Percentiles rank a stretch among this genome's conserved stretches.
These are phyloP conservation scores for Geotrichum fermentans DNA, from an alignment of 1,139 yeast genomes.

Conservation along the genomic window DNA sequence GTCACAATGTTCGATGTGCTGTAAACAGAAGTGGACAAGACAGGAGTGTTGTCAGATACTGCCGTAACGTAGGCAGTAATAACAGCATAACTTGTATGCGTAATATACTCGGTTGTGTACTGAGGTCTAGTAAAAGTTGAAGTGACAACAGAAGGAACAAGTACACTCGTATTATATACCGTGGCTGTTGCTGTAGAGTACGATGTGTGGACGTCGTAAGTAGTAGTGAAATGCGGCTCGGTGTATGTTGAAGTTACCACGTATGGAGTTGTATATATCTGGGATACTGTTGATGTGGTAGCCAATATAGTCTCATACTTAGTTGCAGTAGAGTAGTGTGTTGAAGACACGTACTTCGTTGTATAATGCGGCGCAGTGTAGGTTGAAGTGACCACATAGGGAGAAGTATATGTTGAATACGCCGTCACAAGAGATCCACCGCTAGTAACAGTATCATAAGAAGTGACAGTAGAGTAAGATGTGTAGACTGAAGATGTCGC, in stretches of 20 bases:
- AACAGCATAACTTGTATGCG: background rate
- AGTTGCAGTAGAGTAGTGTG: constrained; percentile 5
- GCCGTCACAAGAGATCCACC: background rate
- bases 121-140: background rate
- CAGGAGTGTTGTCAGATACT: background rate
- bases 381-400: constrained; percentile 2
- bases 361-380: background rate
- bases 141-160: background rate
- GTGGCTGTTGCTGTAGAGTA: background rate
- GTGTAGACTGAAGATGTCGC: background rate
- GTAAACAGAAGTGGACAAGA: background rate
- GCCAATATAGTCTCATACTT: background rate
- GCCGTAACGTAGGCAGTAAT: background rate
- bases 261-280: background rate
- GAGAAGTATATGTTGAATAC: background rate
- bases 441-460: background rate
- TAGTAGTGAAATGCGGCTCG: constrained; percentile 1
- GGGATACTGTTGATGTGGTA: background rate
- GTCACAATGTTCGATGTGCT: background rate
- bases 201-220: background rate
- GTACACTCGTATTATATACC: too few relatives aligned
- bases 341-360: background rate
- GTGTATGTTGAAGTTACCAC: constrained; percentile 1
- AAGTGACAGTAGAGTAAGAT: background rate
- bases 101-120: background rate